Conservation (phyloP, 1,284 basidiomycete species). For the Ceratobasidium papillatum region DNA sequence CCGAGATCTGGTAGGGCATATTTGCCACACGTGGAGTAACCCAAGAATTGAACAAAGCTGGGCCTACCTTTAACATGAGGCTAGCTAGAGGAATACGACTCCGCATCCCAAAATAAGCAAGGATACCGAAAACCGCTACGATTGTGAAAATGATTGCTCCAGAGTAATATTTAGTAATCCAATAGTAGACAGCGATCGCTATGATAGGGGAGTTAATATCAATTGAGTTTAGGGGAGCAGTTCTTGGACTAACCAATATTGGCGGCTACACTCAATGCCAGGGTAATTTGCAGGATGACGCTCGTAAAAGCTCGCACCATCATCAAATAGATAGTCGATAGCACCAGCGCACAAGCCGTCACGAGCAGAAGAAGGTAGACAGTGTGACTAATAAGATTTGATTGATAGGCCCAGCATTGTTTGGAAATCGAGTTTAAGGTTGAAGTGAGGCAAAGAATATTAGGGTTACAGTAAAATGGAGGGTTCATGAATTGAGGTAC, state of each 20-base stretch:
- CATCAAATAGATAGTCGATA: slow-evolving; percentile 58
- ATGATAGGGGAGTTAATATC: slow-evolving; percentile 51
- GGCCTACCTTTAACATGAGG: slow-evolving; percentile 67
- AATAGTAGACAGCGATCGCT: slow-evolving; percentile 67
- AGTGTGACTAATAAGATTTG: slow-evolving; percentile 53
- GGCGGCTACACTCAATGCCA: slow-evolving; percentile 72
- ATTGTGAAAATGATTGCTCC: slow-evolving; percentile 81
- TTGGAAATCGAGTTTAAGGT: slow-evolving; percentile 41
- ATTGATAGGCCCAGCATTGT: slow-evolving; percentile 48
- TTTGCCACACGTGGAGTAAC: not conserved
- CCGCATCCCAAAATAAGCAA: slow-evolving; percentile 73
- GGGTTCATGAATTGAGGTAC: slow-evolving; percentile 44
- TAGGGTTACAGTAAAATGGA: not conserved
- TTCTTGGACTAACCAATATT: slow-evolving; percentile 64
- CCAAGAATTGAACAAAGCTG: not conserved
- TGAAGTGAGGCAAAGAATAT: not conserved
- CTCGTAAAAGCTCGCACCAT: slow-evolving; percentile 80
- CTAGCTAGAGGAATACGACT: slow-evolving; percentile 81
- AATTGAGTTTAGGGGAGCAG: slow-evolving; percentile 47
- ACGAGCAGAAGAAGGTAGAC: slow-evolving; percentile 75
- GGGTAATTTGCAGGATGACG: slow-evolving; percentile 81
- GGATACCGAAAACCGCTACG: slow-evolving; percentile 67
- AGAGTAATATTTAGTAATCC: slow-evolving; percentile 77
- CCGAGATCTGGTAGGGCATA: not conserved
- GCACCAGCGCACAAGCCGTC: slow-evolving; percentile 67